Base-by-base conservation (phyloP, 2,329 filamentous ascomycete genomes). In the Neonectria faginata region DNA sequence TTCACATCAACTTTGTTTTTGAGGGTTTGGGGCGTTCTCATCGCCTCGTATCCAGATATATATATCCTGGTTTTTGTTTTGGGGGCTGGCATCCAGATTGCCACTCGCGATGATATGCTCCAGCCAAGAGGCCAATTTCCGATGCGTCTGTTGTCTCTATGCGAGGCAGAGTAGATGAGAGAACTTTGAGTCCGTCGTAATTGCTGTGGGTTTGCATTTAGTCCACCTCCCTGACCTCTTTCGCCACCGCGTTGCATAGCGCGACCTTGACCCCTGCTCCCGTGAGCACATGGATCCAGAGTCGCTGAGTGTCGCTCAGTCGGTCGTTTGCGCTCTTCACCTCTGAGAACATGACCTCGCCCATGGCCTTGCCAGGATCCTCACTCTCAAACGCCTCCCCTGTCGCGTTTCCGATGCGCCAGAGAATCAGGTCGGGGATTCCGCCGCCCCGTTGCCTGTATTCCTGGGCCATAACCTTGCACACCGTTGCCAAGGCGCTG, bases 251-350 rank as follows among this genome's bases (percentile, higher is more conserved):
- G 76, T 89, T 87, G 75, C 87, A 97, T 68, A 98, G 83, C 72
- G 97, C 94, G 29, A 98, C 95, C 70, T 86, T 88, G 42, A 98
- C 86, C 2, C 96, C 95, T 1, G 94, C 94, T 1, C 91, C 90
- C 8, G 90, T 91, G 57, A 99, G 84, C 8, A 97, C 93, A 83
- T 98, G 93, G 73, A 98, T 97, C 96, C 96, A 99, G 70, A 99
- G 85, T 71, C 96, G 84, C 81, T 99, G 96, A 18, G 94, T 97
- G 82, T 99, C 96, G 79, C 95, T 98, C 74, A 99, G 82, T 42
- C 94, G 89, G 83, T 99, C 96, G 79, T 97, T 97, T 76, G 89
- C 90, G 70, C 89, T 92, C 82, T 94, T 94, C 62, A 94, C 91
- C 78, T 93, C 91, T 5, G 86, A 86, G 78, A 96, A 95, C 85